phyloP scores from a whole-genome alignment of 2,329 filamentous ascomycete genomes.

The Sordariomycetes sp. region DNA sequence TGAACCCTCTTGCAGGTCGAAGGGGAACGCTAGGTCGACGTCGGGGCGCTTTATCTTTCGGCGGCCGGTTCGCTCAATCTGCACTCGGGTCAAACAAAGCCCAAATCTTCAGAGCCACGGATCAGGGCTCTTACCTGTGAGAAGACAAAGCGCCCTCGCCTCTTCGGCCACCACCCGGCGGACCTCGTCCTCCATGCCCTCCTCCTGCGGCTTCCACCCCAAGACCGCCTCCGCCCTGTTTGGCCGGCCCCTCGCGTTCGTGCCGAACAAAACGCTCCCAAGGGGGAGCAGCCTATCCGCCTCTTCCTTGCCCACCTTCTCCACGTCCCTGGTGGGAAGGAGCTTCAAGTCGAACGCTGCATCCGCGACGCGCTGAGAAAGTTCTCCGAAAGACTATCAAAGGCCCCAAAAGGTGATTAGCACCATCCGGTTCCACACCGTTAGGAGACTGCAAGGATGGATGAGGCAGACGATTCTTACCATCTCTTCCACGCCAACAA shows the following conservation, averaged over 20 bases:
- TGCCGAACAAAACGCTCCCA: neutral
- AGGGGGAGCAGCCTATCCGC: neutral
- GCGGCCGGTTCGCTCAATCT: neutral
- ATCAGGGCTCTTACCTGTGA: neutral
- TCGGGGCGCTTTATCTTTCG: no score
- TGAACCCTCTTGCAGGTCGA: no score
- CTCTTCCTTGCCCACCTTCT: neutral
- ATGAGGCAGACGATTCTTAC: no score
- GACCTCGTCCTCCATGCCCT: neutral
- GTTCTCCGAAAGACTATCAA: neutral
- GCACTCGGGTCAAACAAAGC: neutral
- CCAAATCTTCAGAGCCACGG: neutral
- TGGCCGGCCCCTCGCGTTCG: neutral
- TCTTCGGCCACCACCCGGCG: neutral
- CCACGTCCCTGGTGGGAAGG: neutral
- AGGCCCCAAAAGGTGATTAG: neutral
- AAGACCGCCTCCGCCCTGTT: neutral
- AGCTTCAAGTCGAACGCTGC: neutral
- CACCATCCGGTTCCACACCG: neutral
- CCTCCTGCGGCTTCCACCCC: neutral
- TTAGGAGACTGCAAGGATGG: neutral
- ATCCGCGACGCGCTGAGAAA: neutral
- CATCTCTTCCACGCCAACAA: neutral
- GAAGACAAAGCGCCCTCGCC: neutral
- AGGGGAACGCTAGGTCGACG: no score